phyloP scores from a whole-genome alignment of 75 land plant species.

The Selaginella tamariscina region DNA sequence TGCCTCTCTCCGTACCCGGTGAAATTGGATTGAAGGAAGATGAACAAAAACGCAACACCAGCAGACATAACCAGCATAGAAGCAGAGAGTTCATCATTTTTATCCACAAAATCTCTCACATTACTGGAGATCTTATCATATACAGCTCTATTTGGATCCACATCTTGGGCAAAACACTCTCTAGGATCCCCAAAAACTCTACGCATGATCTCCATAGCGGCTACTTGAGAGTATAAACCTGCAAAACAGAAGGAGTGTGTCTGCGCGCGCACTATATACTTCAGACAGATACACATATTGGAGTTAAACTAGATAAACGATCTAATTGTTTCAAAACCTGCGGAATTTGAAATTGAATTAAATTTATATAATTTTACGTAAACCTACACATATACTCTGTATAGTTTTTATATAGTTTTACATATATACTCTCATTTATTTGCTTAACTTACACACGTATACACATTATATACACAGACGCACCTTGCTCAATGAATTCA shows the following conservation, averaged over 20 bases:
- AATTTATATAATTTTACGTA: too few species aligned
- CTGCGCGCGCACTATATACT: too few species aligned
- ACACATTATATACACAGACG: too few species aligned
- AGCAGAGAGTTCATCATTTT: constrained; percentile 16
- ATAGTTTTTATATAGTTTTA: too few species aligned
- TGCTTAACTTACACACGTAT: too few species aligned
- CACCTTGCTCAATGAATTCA: constrained; percentile 37
- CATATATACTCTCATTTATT: too few species aligned
- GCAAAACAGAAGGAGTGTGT: constrained; percentile 22
- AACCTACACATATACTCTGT: too few species aligned
- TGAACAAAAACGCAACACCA: constrained; percentile 50
- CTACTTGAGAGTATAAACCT: not conserved
- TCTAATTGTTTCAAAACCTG: too few species aligned
- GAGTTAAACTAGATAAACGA: too few species aligned
- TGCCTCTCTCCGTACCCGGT: too few species aligned
- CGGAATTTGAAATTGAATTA: too few species aligned
- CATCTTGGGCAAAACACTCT: not conserved
- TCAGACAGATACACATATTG: too few species aligned
- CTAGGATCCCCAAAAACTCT: not conserved
- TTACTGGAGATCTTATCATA: not conserved
- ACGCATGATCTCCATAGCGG: not conserved
- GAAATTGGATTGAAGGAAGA: constrained; percentile 58
- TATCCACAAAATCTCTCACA: constrained; percentile 3
- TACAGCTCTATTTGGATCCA: not conserved
- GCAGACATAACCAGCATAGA: constrained; percentile 36